These are phyloP conservation scores for Eutrema yunnanense DNA, from an alignment of 345 rosid species.

Conservation along the genomic window DNA sequence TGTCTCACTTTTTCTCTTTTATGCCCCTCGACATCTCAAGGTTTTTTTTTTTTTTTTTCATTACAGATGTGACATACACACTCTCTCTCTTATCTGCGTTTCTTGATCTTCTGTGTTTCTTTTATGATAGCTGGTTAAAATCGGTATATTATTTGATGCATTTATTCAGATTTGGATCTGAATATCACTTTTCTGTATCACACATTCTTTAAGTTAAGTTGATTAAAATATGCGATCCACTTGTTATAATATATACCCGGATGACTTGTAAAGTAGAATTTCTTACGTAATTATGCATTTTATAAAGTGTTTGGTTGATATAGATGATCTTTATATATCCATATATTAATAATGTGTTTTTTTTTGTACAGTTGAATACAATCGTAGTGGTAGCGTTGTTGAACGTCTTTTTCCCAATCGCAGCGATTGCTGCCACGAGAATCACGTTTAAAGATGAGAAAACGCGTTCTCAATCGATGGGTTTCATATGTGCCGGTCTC, in stretches of 20 bases:
- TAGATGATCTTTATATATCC: neutral
- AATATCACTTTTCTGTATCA: neutral
- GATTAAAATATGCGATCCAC: slow-evolving; percentile 20
- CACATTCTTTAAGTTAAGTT: neutral
- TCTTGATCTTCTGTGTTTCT: slow-evolving; percentile 9
- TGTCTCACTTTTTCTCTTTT: slow-evolving; percentile 51
- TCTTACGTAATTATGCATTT: neutral
- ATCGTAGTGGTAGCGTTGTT: slow-evolving; percentile 26
- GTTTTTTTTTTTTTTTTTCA: slow-evolving; percentile 27
- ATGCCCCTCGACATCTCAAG: slow-evolving; percentile 47
- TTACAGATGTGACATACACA: neutral
- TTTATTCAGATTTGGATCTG: slow-evolving; percentile 25
- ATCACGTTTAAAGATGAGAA: slow-evolving; percentile 33
- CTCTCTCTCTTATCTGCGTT: neutral
- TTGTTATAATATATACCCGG: slow-evolving; percentile 14
- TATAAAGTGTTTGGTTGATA: neutral
- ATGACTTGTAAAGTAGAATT: slow-evolving; percentile 21
- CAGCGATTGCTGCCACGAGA: slow-evolving; percentile 36
- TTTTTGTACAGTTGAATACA: slow-evolving; percentile 41
- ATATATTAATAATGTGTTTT: neutral
- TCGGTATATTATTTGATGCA: neutral
- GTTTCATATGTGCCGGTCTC: slow-evolving; percentile 49
- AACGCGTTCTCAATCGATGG: slow-evolving; percentile 45
- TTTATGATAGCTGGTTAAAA: slow-evolving; percentile 17
- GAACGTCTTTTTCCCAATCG: slow-evolving; percentile 54